A percentile compares a stretch with the other conserved stretches of the same genome.
phyloP scores from a whole-genome alignment of 2,329 filamentous ascomycete genomes.

The Coniochaeta hoffmannii region DNA sequence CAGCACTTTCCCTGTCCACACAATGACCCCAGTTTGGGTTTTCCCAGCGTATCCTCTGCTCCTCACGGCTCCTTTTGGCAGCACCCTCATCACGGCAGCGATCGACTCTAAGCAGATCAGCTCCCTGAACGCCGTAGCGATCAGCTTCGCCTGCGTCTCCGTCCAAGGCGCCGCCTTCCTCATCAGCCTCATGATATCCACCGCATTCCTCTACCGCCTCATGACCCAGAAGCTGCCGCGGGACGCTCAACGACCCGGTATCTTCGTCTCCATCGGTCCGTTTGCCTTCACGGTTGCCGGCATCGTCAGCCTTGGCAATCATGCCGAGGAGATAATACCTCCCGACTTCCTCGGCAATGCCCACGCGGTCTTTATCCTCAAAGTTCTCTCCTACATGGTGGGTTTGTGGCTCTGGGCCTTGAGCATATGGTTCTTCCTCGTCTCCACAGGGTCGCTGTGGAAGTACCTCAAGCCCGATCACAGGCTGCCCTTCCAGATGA shows the following conservation, averaged over 20 bases:
- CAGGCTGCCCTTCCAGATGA: conserved; percentile 70
- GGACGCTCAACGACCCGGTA: conserved; percentile 69
- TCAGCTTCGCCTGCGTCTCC: conserved; percentile 41
- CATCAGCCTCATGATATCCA: conserved; percentile 69
- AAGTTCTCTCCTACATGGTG: conserved; percentile 48
- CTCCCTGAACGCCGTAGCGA: conserved; percentile 32
- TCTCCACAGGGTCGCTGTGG: conserved; percentile 69
- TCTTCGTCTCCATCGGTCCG: conserved; percentile 80
- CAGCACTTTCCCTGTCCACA: conserved; percentile 58
- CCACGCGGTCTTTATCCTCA: conserved; percentile 35
- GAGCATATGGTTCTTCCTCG: conserved; percentile 78
- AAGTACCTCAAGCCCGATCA: conserved; percentile 51
- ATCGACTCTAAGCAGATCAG: conserved; percentile 15
- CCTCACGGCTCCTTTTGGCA: conserved; percentile 66
- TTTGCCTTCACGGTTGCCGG: conserved; percentile 50
- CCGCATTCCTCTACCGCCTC: conserved; percentile 75
- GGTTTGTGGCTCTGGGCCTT: conserved; percentile 77
- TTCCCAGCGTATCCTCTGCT: conserved; percentile 80
- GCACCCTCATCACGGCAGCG: conserved; percentile 41
- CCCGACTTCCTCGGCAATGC: conserved; percentile 31
- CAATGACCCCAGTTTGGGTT: conserved; percentile 85
- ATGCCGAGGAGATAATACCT: conserved; percentile 35
- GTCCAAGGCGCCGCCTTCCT: conserved; percentile 49
- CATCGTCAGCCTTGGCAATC: conserved; percentile 35
- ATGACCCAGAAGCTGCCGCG: conserved; percentile 82